Base-by-base conservation (phyloP, 2,329 filamentous ascomycete genomes). In the Gliomastix tumulicola region DNA sequence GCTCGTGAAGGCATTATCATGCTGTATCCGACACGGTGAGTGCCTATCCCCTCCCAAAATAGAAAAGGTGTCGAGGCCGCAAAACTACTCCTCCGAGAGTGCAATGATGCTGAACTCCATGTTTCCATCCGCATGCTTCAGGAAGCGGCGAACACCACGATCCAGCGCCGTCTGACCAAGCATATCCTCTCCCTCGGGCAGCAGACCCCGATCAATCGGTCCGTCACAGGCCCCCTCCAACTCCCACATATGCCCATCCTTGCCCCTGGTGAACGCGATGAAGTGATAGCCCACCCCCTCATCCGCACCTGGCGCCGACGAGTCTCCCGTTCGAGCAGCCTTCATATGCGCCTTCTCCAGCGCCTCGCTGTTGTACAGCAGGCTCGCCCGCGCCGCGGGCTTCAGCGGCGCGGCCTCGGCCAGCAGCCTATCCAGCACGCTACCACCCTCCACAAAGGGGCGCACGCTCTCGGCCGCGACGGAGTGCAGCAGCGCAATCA, bases 401-500 rank as follows among this genome's bases (percentile, higher is more conserved):
- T 66, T 68, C 34, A 89, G 60, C 2, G 56, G 76, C 35, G 78
- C 69, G 7, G 83, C 84, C 16, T 78, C 67, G 4, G 62, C 59
- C 10, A 89, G 63, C 11, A 92, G 60, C 13, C 62, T 62, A 7
- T 74, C 70, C 10, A 87, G 62, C 31, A 71, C 60, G 11, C 74
- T 79, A 13, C 60, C 66, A 6, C 66, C 56, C 10, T 60, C 46
- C 37, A 90, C 70, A 41, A 73, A 67, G 3, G 60, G 53, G 15
- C 71, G 63, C 0, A 79, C 73, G 5, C 67, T 65, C 2, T 85
- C 84, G 54, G 92, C 94, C 34, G 74, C 74, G 1, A 84, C 71
- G 13, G 75, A 76, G 56, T 94, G 87, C 8, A 94, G 57, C 6
- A 92, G 66, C 0, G 79, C 87, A 50, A 88, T 88, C 17, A 89